phyloP scores from a whole-genome alignment of 805 yeast species.

The Metschnikowia kunwiensis region DNA sequence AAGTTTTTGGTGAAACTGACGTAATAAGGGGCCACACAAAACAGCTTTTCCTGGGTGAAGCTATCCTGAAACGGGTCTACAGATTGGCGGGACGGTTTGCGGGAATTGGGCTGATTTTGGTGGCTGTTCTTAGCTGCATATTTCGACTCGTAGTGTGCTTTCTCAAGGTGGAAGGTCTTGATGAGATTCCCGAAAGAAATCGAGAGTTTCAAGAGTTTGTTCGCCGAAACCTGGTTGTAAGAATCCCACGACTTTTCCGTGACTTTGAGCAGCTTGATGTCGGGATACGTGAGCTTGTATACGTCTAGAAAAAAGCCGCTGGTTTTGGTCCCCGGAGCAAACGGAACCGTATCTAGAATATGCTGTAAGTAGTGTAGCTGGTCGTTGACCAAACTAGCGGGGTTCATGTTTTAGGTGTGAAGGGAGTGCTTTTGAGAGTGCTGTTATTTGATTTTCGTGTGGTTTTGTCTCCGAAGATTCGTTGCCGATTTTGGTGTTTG shows the following conservation, averaged over 20 bases:
- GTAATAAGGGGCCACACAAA: slow-evolving; percentile 23
- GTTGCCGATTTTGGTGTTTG: too few species aligned
- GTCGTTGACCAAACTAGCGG: slow-evolving; percentile 21
- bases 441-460: too few species aligned
- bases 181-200: slow-evolving; percentile 42
- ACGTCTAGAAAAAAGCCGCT: slow-evolving; percentile 29
- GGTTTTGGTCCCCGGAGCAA: slow-evolving; percentile 19
- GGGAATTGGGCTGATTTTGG: slow-evolving; percentile 7
- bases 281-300: slow-evolving; percentile 27
- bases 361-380: slow-evolving; percentile 28
- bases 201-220: slow-evolving; percentile 38
- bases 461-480: too few species aligned
- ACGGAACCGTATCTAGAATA: slow-evolving; percentile 35
- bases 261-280: slow-evolving; percentile 23
- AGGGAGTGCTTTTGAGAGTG: background rate
- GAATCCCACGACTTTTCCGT: slow-evolving; percentile 18
- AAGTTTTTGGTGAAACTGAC: slow-evolving; percentile 35
- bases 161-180: slow-evolving; percentile 35
- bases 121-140: slow-evolving; percentile 12
- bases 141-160: slow-evolving; percentile 28
- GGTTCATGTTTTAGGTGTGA: slow-evolving; percentile 10
- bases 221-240: slow-evolving; percentile 32
- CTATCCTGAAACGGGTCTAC: slow-evolving; percentile 17
- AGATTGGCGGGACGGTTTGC: slow-evolving; percentile 3
- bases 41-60: slow-evolving; percentile 3